Conservation (phyloP, 2,329 filamentous ascomycete species). For the Phaeoacremonium minimum region DNA sequence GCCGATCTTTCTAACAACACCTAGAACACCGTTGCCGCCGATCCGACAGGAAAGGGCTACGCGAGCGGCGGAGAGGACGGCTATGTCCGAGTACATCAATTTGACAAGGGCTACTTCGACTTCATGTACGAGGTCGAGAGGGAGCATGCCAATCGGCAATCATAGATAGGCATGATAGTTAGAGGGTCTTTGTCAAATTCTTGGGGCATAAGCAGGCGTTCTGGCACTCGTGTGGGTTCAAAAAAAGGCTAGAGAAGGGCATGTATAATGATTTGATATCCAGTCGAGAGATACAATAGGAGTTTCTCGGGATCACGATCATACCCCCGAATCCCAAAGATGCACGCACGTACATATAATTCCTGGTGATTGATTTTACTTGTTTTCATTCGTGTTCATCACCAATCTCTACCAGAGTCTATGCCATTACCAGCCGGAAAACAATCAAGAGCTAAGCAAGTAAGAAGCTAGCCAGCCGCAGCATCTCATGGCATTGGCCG, state of each 20-base stretch:
- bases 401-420: no score
- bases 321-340: not conserved
- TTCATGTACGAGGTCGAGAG: slow-evolving; percentile 98
- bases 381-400: no score
- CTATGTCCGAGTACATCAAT: slow-evolving; percentile 97
- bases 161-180: slow-evolving; percentile 6
- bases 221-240: slow-evolving; percentile 4
- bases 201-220: slow-evolving; percentile 12
- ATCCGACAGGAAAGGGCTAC: slow-evolving; percentile 88
- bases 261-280: not conserved
- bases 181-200: slow-evolving; percentile 6
- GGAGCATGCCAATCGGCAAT: slow-evolving; percentile 55
- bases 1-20: slow-evolving; percentile 1
- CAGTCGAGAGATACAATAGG: not conserved
- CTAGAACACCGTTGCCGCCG: slow-evolving; percentile 86
- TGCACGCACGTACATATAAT: no score
- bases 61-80: slow-evolving; percentile 96
- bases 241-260: not conserved
- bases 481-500: no score
- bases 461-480: no score
- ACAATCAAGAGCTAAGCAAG: no score
- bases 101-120: slow-evolving; percentile 98
- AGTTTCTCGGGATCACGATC: not conserved
- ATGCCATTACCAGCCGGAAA: no score
- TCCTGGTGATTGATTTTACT: no score